Evolutionary conservation across 1,284 basidiomycete species (phyloP).

Genomic region (Marasmius sp.): DNA sequence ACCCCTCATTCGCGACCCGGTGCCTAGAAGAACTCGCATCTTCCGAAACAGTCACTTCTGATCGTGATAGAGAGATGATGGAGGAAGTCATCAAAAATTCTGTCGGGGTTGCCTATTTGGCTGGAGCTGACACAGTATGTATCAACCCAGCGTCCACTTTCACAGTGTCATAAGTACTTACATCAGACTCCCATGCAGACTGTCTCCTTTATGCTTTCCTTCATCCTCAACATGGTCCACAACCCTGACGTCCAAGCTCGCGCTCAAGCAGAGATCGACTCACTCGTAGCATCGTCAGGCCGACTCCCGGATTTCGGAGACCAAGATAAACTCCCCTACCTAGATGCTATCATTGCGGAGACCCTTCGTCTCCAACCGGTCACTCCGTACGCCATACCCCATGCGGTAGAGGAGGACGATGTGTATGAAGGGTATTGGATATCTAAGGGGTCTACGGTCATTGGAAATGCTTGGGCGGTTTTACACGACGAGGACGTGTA

Average conservation of each 20-base stretch:
- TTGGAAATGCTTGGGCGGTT: conserved; percentile 4
- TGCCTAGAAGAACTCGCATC: neutral
- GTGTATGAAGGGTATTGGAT: neutral
- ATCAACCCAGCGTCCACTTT: neutral
- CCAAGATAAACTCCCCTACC: neutral
- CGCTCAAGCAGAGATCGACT: neutral
- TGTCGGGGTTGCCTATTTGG: neutral
- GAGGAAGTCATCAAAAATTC: neutral
- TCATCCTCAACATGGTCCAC: neutral
- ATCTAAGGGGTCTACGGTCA: neutral
- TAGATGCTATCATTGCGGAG: neutral
- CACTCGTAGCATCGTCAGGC: neutral
- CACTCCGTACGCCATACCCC: no score
- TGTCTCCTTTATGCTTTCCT: neutral
- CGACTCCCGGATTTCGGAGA: neutral
- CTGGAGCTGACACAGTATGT: neutral
- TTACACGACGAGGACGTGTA: conserved; percentile 44
- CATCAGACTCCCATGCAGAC: neutral
- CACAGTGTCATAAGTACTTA: no score
- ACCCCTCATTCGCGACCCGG: neutral
- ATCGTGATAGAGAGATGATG: neutral
- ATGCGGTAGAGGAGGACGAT: neutral
- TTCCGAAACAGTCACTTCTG: neutral
- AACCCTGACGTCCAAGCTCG: neutral
- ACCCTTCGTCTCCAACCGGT: neutral